A percentile compares a stretch with the other conserved stretches of the same genome.
Evolutionary conservation across 495 filamentous ascomycete genomes (phyloP).

Genomic region (Gamarada debralockiae): DNA sequence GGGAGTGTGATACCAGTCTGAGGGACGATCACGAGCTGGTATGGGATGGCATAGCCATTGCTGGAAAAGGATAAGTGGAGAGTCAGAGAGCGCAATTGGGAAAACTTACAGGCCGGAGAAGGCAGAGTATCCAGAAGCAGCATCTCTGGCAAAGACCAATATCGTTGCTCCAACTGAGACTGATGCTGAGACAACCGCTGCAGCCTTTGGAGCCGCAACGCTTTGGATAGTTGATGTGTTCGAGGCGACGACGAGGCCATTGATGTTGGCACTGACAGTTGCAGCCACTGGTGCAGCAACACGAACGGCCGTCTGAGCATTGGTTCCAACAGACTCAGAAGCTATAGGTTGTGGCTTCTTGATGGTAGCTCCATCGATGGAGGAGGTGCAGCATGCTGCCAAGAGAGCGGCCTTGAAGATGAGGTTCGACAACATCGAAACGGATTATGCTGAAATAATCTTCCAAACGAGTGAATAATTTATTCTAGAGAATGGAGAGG

Average conservation of each 20-base stretch:
- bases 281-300: neutral
- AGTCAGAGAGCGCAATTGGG: slow-evolving; percentile 28
- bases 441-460: neutral
- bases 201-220: too few relatives aligned
- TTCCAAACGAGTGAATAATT: neutral
- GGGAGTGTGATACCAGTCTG: slow-evolving; percentile 47
- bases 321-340: neutral
- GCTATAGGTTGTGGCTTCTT: too few relatives aligned
- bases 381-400: slow-evolving; percentile 23
- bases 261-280: neutral
- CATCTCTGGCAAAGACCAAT: slow-evolving; percentile 53
- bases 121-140: slow-evolving; percentile 40
- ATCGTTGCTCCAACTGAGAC: too few relatives aligned
- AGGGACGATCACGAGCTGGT: slow-evolving; percentile 49
- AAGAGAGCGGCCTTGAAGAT: slow-evolving; percentile 19
- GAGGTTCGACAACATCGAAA: slow-evolving; percentile 1
- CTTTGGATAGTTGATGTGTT: too few relatives aligned
- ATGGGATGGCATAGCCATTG: slow-evolving; percentile 59
- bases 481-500: neutral
- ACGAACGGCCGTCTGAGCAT: neutral
- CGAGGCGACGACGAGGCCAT: neutral
- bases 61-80: slow-evolving; percentile 43
- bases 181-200: too few relatives aligned
- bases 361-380: too few relatives aligned
- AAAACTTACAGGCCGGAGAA: slow-evolving; percentile 48